These are phyloP conservation scores for Dunaliella primolecta DNA, from an alignment of 139 green algal genomes.

Conservation along the genomic window DNA sequence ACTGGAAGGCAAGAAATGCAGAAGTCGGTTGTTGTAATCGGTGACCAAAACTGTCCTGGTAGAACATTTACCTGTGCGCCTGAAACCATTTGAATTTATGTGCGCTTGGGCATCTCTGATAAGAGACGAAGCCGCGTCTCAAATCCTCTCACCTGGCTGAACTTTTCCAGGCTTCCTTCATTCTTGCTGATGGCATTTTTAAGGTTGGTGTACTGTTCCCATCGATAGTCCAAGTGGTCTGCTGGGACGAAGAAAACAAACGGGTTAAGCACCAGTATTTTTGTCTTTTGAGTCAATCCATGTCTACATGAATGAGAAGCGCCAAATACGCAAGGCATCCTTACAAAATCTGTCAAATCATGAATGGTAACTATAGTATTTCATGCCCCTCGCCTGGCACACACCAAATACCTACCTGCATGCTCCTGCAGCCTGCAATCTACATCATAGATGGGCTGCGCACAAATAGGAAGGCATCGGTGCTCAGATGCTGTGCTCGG, in stretches of 20 bases:
- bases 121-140: not conserved
- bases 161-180: conserved; percentile 65
- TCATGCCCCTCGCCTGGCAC: too few species aligned
- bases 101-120: not conserved
- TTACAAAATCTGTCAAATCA: too few species aligned
- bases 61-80: too few species aligned
- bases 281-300: not conserved
- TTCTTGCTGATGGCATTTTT: conserved; percentile 60
- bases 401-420: not conserved
- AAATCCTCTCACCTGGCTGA: conserved; percentile 41
- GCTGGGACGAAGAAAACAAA: not conserved
- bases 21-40: not conserved
- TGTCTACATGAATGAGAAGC: not conserved
- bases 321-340: not conserved
- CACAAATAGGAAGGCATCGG: too few species aligned
- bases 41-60: too few species aligned
- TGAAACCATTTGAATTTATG: not conserved
- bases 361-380: too few species aligned
- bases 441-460: not conserved
- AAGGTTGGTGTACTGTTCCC: conserved; percentile 50
- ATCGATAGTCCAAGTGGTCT: conserved; percentile 82
- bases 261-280: too few species aligned
- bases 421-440: not conserved
- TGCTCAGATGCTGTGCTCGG: too few species aligned
- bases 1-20: not conserved